phyloP scores from a whole-genome alignment of 2,329 filamentous ascomycete species.

The Drechslerella dactyloides region DNA sequence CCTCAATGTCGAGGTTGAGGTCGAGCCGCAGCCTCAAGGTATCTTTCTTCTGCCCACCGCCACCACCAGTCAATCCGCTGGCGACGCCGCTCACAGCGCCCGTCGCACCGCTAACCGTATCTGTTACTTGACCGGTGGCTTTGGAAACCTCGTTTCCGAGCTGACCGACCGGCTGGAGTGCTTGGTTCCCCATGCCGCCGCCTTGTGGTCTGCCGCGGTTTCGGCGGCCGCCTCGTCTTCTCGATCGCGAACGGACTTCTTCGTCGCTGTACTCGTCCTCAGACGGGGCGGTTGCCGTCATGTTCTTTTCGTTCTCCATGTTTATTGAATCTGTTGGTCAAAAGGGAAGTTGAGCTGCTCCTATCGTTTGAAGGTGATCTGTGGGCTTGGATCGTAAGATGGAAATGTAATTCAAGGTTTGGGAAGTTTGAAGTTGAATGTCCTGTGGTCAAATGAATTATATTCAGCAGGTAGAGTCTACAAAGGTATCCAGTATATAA shows the following conservation, averaged over 20 bases:
- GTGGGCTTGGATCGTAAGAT: no score
- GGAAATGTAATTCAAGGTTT: no score
- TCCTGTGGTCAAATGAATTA: background rate
- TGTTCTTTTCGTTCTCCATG: slow-evolving; percentile 47
- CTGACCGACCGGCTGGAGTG: slow-evolving; percentile 38
- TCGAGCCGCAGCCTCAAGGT: slow-evolving; percentile 75
- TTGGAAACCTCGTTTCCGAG: slow-evolving; percentile 45
- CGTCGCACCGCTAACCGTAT: slow-evolving; percentile 47
- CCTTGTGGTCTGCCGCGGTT: slow-evolving; percentile 28
- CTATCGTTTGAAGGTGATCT: no score
- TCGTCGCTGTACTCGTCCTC: slow-evolving; percentile 49
- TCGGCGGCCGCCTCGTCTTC: slow-evolving; percentile 42
- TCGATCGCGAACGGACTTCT: slow-evolving; percentile 35
- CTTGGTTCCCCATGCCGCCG: slow-evolving; percentile 23
- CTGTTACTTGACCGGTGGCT: slow-evolving; percentile 50
- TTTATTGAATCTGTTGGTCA: slow-evolving; percentile 9
- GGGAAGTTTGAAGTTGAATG: background rate
- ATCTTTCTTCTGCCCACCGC: slow-evolving; percentile 63
- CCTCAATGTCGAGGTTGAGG: slow-evolving; percentile 80
- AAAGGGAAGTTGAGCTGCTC: no score
- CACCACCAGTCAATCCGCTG: slow-evolving; percentile 45
- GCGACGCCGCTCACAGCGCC: slow-evolving; percentile 50
- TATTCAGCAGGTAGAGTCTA: background rate
- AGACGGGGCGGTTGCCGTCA: slow-evolving; percentile 35
- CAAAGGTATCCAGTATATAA: slow-evolving; percentile 33